Conservation (phyloP, 2,329 filamentous ascomycete genomes). For the Daldinia eschscholtzii region DNA sequence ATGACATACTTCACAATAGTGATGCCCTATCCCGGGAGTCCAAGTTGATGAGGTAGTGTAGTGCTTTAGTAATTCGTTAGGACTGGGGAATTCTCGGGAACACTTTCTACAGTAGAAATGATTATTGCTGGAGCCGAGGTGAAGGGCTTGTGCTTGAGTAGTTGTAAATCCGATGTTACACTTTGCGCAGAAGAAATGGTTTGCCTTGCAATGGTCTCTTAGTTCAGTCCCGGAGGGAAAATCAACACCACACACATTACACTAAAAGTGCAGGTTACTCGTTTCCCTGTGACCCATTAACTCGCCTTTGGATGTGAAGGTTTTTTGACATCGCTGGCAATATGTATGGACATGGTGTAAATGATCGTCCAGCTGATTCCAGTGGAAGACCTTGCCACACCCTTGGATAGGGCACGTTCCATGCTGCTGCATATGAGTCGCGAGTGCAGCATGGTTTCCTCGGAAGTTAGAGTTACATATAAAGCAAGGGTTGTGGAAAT, state of each 20-base stretch:
- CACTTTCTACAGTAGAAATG: slow-evolving; percentile 21
- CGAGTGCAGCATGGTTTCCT: neutral
- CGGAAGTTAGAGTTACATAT: slow-evolving; percentile 9
- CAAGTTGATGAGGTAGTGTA: slow-evolving; percentile 1
- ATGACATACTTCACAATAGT: slow-evolving; percentile 19
- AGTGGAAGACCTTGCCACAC: slow-evolving; percentile 16
- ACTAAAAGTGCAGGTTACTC: slow-evolving; percentile 28
- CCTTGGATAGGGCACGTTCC: neutral
- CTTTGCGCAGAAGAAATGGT: slow-evolving; percentile 21
- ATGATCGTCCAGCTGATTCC: slow-evolving; percentile 14
- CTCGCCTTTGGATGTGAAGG: neutral
- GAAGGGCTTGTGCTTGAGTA: neutral
- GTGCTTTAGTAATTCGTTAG: slow-evolving; percentile 1
- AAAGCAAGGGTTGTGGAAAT: slow-evolving; percentile 1
- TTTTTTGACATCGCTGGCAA: slow-evolving; percentile 16
- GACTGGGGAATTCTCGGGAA: slow-evolving; percentile 2
- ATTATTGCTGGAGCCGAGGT: neutral
- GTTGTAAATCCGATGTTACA: slow-evolving; percentile 13
- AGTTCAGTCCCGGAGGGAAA: neutral
- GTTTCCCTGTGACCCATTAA: slow-evolving; percentile 9
- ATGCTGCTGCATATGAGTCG: neutral
- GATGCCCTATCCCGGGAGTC: slow-evolving; percentile 7
- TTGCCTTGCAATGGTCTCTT: neutral
- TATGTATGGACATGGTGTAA: neutral
- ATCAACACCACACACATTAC: slow-evolving; percentile 30